Evolutionary conservation across 2,329 filamentous ascomycete species (phyloP), one percentile per base, ranked within the genome.

Genomic region (Trichothecium sympodiale): DNA sequence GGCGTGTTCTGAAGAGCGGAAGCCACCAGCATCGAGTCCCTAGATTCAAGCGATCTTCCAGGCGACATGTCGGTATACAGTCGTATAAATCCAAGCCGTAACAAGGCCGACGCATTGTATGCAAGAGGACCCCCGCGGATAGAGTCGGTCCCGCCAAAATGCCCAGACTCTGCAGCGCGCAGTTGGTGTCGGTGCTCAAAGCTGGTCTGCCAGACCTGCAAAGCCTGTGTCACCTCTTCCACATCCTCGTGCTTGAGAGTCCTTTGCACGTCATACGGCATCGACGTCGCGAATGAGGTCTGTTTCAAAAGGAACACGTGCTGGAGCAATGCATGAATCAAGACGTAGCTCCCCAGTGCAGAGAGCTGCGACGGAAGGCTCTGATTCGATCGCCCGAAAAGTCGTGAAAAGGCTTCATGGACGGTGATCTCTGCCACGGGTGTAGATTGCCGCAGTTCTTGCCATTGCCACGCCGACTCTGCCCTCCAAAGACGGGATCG

Each of bases 311-410:
- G 62, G 50, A 79, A 84, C 13, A 85, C 77, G 41, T 83, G 78
- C 46, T 85, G 80, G 9, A 84, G 69, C 17, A 86, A 53, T 4
- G 78, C 79, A 47, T 84, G 79, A 3, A 85, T 79, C 25, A 86
- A 61, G 7, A 83, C 70, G 43, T 85, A 83, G 46, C 80, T 80
- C 1, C 79, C 80, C 6, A 82, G 55, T 0, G 75, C 74, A 0
- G 72, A 74, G 38, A 74, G 60, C 31, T 67, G 64, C 1, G 62
- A 55, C 1, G 66, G 65, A 1, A 69, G 59, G 0, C 59, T 61
- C 41, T 71, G 64, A 1, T 61, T 58, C 3, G 62, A 57, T 26
- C 74, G 65, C 17, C 69, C 63, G 26, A 80, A 63, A 0, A 79
- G 56, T 29, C 68, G 59, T 5, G 64, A 63, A 33, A 80, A 67